Percentiles rank a stretch among this genome's conserved stretches.
phyloP scores from a whole-genome alignment of 2,329 filamentous ascomycete genomes.

The Apiospora sp. region DNA sequence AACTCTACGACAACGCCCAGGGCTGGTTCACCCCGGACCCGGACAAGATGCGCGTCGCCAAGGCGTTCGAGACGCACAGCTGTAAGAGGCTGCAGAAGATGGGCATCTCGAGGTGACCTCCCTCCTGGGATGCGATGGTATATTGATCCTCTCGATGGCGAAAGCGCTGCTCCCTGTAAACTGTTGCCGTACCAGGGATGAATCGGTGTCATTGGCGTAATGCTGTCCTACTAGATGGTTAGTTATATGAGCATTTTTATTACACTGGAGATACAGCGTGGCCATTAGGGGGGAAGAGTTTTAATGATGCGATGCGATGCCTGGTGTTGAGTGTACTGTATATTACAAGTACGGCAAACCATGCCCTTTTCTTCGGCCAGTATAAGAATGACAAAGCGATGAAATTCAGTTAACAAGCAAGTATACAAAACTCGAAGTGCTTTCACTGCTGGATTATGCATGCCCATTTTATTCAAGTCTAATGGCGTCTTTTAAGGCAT shows the following conservation, averaged over 20 bases:
- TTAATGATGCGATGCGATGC: conserved; percentile 19
- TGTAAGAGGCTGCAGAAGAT: conserved; percentile 60
- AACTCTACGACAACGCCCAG: conserved; percentile 78
- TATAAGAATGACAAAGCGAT: background rate
- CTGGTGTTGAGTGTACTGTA: background rate
- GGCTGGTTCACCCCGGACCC: conserved; percentile 88
- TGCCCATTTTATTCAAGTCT: background rate
- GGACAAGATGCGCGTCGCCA: conserved; percentile 78
- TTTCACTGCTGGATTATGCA: background rate
- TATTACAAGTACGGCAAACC: background rate
- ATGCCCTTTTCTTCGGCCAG: background rate
- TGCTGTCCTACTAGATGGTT: background rate
- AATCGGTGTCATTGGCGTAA: too few relatives aligned
- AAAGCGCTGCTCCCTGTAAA: background rate
- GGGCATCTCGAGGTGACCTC: conserved; percentile 35
- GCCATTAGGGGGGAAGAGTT: background rate
- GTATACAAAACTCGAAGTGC: too few relatives aligned
- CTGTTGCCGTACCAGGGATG: background rate
- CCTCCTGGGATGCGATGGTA: background rate
- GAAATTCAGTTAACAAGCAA: background rate
- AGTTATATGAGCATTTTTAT: background rate
- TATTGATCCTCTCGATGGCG: background rate
- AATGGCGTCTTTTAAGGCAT: background rate
- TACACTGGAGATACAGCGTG: too few relatives aligned
- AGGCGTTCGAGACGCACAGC: conserved; percentile 57